A percentile compares a stretch with the other conserved stretches of the same genome.
These are phyloP conservation scores for Acrodontium crateriforme DNA, from an alignment of 2,329 filamentous ascomycete genomes.

Conservation along the genomic window DNA sequence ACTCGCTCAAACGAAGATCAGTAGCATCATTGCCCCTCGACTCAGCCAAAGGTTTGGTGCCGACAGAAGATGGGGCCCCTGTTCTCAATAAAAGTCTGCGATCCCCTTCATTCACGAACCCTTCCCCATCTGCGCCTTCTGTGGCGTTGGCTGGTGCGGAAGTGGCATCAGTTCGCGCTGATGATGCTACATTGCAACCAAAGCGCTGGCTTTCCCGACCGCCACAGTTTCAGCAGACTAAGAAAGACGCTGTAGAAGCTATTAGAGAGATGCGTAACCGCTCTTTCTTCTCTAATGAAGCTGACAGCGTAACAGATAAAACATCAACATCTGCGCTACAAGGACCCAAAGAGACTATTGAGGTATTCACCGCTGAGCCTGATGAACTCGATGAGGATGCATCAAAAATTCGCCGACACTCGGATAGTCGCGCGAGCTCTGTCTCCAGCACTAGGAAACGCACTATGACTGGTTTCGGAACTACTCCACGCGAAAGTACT, in stretches of 20 bases:
- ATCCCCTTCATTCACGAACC: conserved; percentile 16
- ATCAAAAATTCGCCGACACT: conserved; percentile 1
- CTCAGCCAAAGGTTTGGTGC: conserved; percentile 3
- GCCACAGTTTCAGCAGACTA: conserved; percentile 3
- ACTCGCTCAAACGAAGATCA: conserved; percentile 11
- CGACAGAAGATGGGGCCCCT: no score
- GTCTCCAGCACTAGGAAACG: no score
- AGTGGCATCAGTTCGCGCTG: conserved; percentile 13
- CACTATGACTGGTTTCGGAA: no score
- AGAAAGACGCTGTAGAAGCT: conserved; percentile 18
- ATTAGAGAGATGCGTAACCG: conserved; percentile 16
- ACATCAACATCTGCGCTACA: not conserved
- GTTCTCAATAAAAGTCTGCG: no score
- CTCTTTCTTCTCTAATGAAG: conserved; percentile 3
- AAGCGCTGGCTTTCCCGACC: conserved; percentile 8
- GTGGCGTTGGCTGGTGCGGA: conserved; percentile 17
- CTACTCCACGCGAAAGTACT: no score
- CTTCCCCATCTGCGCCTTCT: conserved; percentile 12
- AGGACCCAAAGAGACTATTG: not conserved
- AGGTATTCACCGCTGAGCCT: not conserved
- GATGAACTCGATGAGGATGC: not conserved
- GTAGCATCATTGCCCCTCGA: conserved; percentile 7
- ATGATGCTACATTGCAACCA: conserved; percentile 10
- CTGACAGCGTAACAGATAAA: conserved; percentile 1
- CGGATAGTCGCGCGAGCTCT: no score